Percentiles rank a stretch among this genome's conserved stretches.
phyloP scores from a whole-genome alignment of 345 rosid species.

The Acer yangbiense region DNA sequence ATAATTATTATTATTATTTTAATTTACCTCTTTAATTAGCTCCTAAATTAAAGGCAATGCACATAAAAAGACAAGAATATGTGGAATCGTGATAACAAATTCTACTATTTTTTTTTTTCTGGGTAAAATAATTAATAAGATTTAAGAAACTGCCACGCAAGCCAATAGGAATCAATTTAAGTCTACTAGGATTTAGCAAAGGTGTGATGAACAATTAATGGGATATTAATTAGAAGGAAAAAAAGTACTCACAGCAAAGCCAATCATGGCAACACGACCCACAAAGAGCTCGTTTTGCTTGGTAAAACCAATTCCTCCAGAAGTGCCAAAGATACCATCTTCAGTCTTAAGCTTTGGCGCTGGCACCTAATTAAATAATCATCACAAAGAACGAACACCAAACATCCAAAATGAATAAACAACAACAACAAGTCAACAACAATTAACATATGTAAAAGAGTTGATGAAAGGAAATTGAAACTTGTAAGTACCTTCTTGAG shows the following conservation, averaged over 20 bases:
- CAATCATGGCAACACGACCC: constrained; percentile 99
- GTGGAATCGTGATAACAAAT: not conserved
- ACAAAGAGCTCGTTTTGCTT: constrained; percentile 95
- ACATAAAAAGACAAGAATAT: not conserved
- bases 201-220: too few species aligned
- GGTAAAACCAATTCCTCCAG: constrained; percentile 96
- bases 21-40: too few species aligned
- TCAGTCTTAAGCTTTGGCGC: constrained; percentile 63
- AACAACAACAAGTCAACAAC: too few species aligned
- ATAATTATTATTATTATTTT: too few species aligned
- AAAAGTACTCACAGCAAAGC: constrained; percentile 76
- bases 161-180: too few species aligned
- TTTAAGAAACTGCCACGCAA: not conserved
- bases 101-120: not conserved
- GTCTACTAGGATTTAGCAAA: too few species aligned
- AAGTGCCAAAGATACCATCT: constrained; percentile 91
- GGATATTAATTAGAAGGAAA: not conserved
- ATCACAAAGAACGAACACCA: too few species aligned
- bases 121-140: not conserved
- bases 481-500: constrained; percentile 57
- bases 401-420: too few species aligned
- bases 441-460: too few species aligned
- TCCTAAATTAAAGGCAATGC: too few species aligned
- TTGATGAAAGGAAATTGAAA: too few species aligned
- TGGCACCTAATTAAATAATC: not conserved